A percentile compares a stretch with the other conserved stretches of the same genome.
phyloP scores from a whole-genome alignment of 257 asterid species.

The Anisodus acutangulus region DNA sequence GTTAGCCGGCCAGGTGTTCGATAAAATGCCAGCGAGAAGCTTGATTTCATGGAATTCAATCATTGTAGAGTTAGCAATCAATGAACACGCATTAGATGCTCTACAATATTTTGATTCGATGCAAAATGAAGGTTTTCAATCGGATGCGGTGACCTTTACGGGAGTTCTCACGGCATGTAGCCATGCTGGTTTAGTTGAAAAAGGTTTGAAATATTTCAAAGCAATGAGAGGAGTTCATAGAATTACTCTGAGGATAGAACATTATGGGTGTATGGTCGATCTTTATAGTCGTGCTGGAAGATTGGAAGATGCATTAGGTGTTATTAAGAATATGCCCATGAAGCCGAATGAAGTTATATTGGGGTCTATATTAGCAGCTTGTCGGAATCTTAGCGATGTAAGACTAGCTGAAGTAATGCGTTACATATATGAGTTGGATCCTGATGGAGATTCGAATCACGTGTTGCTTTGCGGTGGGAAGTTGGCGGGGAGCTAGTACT shows the following conservation, averaged over 20 bases:
- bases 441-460: slow-evolving; percentile 58
- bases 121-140: slow-evolving; percentile 56
- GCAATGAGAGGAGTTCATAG: slow-evolving; percentile 53
- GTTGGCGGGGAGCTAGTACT: slow-evolving; percentile 74
- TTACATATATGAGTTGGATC: slow-evolving; percentile 50
- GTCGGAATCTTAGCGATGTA: slow-evolving; percentile 51
- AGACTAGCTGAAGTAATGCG: slow-evolving; percentile 69
- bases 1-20: slow-evolving; percentile 66
- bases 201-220: slow-evolving; percentile 57
- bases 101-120: slow-evolving; percentile 51
- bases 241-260: slow-evolving; percentile 67
- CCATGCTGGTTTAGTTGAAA: slow-evolving; percentile 66
- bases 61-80: slow-evolving; percentile 72
- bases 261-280: slow-evolving; percentile 80
- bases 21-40: slow-evolving; percentile 55
- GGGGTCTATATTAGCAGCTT: slow-evolving; percentile 75
- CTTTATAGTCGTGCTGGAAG: slow-evolving; percentile 77
- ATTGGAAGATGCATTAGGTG: slow-evolving; percentile 59
- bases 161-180: slow-evolving; percentile 87
- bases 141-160: slow-evolving; percentile 78
- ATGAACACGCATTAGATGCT: slow-evolving; percentile 62
- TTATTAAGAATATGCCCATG: slow-evolving; percentile 64
- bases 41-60: slow-evolving; percentile 83
- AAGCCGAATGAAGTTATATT: slow-evolving; percentile 68
- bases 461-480: slow-evolving; percentile 59